Conservation (phyloP, 78 protist species). For the Anaeramoeba flamelloides region DNA sequence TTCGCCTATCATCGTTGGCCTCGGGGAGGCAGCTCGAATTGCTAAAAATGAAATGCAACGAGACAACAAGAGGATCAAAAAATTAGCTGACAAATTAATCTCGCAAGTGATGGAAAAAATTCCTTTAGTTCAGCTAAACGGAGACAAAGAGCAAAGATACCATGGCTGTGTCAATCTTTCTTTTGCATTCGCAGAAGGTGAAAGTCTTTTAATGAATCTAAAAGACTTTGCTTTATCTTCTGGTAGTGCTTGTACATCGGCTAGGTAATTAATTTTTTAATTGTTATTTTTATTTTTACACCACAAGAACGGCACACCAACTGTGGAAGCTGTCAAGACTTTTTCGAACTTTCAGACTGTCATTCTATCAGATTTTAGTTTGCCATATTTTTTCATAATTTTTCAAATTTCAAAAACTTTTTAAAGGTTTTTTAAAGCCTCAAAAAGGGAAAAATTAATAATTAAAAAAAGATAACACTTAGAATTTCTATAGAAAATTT, state of each 20-base stretch:
- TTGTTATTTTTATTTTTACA: too few relatives aligned
- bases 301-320: too few relatives aligned
- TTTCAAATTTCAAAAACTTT: too few relatives aligned
- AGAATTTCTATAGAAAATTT: too few relatives aligned
- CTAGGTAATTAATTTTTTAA: too few relatives aligned
- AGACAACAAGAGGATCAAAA: constrained; percentile 43
- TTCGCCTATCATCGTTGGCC: constrained; percentile 65
- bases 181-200: constrained; percentile 93
- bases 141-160: constrained; percentile 25
- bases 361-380: background rate
- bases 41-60: constrained; percentile 58
- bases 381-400: too few relatives aligned
- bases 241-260: constrained; percentile 91
- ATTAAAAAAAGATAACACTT: too few relatives aligned
- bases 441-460: too few relatives aligned
- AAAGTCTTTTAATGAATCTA: constrained; percentile 74
- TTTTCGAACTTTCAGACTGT: constrained; percentile 26
- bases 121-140: constrained; percentile 34
- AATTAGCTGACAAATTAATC: constrained; percentile 42
- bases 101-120: constrained; percentile 2
- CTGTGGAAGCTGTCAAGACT: too few relatives aligned
- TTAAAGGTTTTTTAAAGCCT: too few relatives aligned
- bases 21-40: constrained; percentile 71
- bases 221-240: constrained; percentile 67
- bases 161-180: constrained; percentile 82